Base-by-base conservation (phyloP, 140 eudicot genomes). In the Ambrosia hybrid region DNA sequence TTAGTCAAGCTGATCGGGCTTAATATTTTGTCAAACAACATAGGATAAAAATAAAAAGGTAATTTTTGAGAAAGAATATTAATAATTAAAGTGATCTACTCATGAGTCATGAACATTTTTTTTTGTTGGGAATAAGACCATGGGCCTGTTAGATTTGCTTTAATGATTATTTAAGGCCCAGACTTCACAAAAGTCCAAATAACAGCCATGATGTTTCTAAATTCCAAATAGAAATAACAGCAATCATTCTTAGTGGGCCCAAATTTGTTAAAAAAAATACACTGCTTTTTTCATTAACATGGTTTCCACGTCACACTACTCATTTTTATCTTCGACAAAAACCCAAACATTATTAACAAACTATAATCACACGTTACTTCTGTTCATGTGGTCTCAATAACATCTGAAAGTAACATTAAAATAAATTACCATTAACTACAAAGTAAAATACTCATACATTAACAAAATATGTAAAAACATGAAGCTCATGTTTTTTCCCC, bases 401-500 rank as follows among this genome's bases (percentile, higher is more conserved):
- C 0, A 21, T 21, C 0, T 21, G 30, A 21, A 1, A 21, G 30
- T 21, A 21, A 1, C 30, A 21, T 21, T 21, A 21, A 21, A 21
- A 21, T 21, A 21, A 21, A 21, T 21, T 1, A 21, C 1, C 30
- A 21, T 21, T 21, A 21, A 21, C 30, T 21, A 21, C 30, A 21
- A 21, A 21, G 30, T 21, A 21, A 30, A 59, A 36, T 36, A 58
- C 74, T 55, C 58, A 43, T 74, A 67, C 78, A 76, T 46, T 14
- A 48, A 73, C 78, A 76, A 75, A 64, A 66, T 64, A 76, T 38
- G 13, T 2, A 80, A 39, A 39, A 39, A 80, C 89, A 85, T 72
- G 89, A 83, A 78, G 82, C 62, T 53, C 89, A 78, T 77, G 82
- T 78, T 51, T n/a, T 1, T 39, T n/a, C 55, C 38, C 51, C 33